A percentile compares a stretch with the other conserved stretches of the same genome.
Evolutionary conservation across 805 yeast species (phyloP).

Genomic region (Scheffersomyces amazonensis): DNA sequence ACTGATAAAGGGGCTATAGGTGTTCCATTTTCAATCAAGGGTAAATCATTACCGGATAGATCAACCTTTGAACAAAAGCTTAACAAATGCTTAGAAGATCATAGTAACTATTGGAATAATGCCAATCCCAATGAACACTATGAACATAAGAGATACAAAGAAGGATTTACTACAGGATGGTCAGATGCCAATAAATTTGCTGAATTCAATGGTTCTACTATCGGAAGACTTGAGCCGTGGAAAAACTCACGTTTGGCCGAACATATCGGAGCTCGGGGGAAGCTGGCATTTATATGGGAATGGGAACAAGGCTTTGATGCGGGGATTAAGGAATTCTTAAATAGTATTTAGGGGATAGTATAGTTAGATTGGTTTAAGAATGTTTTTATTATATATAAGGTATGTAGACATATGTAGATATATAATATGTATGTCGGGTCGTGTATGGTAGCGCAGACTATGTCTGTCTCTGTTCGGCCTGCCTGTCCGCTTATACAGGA

Average conservation of each 20-base stretch:
- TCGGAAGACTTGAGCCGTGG: conserved; percentile 79
- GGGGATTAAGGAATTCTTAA: conserved; percentile 48
- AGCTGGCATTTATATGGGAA: conserved; percentile 69
- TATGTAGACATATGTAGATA: too few species aligned
- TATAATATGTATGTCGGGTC: too few species aligned
- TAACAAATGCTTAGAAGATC: conserved; percentile 38
- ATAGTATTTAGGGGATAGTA: conserved; percentile 1
- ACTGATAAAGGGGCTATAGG: conserved; percentile 51
- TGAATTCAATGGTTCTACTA: conserved; percentile 59
- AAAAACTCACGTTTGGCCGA: conserved; percentile 56
- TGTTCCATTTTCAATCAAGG: conserved; percentile 18
- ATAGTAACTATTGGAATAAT: conserved; percentile 65
- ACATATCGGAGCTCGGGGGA: conserved; percentile 57
- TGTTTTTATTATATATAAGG: too few species aligned
- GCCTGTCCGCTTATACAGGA: too few species aligned
- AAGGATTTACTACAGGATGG: conserved; percentile 78
- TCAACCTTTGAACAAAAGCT: conserved; percentile 39
- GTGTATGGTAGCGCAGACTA: too few species aligned
- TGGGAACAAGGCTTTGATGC: conserved; percentile 83
- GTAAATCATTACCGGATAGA: conserved; percentile 35
- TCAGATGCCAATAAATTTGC: conserved; percentile 69
- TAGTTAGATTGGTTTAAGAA: too few species aligned
- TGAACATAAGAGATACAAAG: conserved; percentile 79
- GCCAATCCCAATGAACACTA: conserved; percentile 56
- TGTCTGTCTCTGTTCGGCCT: too few species aligned